Conservation (phyloP, 2,329 filamentous ascomycete genomes). For the Drechslerella dactyloides region DNA sequence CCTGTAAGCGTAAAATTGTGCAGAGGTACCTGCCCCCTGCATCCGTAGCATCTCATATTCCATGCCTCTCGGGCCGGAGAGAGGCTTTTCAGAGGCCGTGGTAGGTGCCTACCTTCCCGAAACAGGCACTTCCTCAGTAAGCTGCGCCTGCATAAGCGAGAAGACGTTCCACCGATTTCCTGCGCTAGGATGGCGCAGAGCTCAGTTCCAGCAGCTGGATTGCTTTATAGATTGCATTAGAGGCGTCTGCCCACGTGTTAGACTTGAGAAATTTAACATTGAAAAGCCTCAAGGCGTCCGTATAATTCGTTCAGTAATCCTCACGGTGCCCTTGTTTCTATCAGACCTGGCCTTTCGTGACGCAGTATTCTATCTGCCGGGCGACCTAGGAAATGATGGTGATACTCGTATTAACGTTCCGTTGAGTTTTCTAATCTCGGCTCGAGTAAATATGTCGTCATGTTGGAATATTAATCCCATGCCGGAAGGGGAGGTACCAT, state of each 20-base stretch:
- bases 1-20: background rate
- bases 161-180: constrained; percentile 5
- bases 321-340: no score
- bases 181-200: background rate
- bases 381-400: no score
- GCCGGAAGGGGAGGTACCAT: no score
- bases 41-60: background rate
- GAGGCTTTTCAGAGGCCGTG: background rate
- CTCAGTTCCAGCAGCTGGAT: background rate
- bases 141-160: background rate
- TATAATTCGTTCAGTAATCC: no score
- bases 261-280: background rate
- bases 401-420: no score
- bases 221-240: background rate
- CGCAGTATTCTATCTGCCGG: no score
- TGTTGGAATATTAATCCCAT: no score
- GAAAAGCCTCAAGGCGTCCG: no score
- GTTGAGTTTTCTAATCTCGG: no score
- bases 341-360: no score
- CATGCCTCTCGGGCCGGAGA: background rate
- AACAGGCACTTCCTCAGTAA: background rate
- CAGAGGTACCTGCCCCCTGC: background rate
- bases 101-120: constrained; percentile 1
- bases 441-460: no score
- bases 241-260: background rate